Base-by-base conservation (phyloP, 495 filamentous ascomycete genomes). In the Podospora sp. region DNA sequence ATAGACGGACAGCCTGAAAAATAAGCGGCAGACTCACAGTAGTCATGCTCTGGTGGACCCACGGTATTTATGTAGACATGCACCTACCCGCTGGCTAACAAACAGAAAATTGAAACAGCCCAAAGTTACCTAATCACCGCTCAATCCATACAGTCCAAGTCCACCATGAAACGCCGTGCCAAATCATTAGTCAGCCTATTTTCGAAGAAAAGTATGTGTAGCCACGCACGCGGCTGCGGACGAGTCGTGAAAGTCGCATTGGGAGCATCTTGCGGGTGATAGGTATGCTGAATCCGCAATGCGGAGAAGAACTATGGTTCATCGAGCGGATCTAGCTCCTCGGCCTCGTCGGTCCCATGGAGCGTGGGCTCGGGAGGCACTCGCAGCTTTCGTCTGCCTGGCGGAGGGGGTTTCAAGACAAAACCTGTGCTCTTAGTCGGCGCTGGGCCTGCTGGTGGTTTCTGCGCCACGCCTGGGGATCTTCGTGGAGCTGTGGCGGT, bases 151-250 rank as follows among this genome's bases (percentile, higher is more conserved):
- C 26, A n/a, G n/a, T n/a, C 56, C 56, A 6, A 25, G 29, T 60
- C 26, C 57, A 60, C 57, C 57, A 18, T 36, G 26, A 46, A 58
- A 62, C 60, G 60, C 60, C 60, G 40, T 50, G 36, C 33, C 35
- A 18, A 62, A 49, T 49, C 60, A 46, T 49, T 62, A 46, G 36
- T 62, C 33, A 50, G 18, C 60, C 60, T 60, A 36, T 2, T 26
- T 6, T 55, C 20, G 52, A 55, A 11, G 52, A 55, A 55, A 55
- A 55, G 21, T n/a, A 27, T 36, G 25, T 25, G n/a, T 29, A 29
- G 29, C 29, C 57, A 36, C 8, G n/a, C n/a, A n/a, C n/a, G n/a
- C n/a, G 29, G 29, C 1, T 59, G 25, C 22, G 12, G 14, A 12
- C 5, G 14, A 46, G 9, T 14, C 40, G 11, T 46, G 40, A 18